A percentile compares a stretch with the other conserved stretches of the same genome.
These are phyloP conservation scores for Metarhizium guizhouense DNA, from an alignment of 2,329 filamentous ascomycete genomes.

Conservation along the genomic window DNA sequence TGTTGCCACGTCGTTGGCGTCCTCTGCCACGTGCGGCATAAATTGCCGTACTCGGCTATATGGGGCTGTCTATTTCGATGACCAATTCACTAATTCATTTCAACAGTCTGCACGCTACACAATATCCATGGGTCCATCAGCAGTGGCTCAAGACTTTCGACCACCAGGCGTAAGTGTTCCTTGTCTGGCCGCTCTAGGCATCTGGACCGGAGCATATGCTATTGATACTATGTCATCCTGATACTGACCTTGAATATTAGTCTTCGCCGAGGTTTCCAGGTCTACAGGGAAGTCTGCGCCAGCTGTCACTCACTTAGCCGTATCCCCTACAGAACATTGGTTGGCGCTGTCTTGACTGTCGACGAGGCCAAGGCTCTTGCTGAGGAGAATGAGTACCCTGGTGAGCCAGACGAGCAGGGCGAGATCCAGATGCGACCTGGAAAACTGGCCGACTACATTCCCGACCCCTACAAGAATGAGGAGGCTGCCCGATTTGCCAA, in stretches of 20 bases:
- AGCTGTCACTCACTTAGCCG: slow-evolving; percentile 94
- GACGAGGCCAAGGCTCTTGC: slow-evolving; percentile 96
- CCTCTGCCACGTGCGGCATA: slow-evolving; percentile 22
- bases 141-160: slow-evolving; percentile 95
- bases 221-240: not conserved
- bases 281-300: slow-evolving; percentile 97
- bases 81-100: slow-evolving; percentile 18
- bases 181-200: not conserved
- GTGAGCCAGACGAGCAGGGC: slow-evolving; percentile 94
- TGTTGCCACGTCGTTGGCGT: not conserved
- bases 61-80: slow-evolving; percentile 1
- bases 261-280: slow-evolving; percentile 97
- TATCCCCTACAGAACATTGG: slow-evolving; percentile 86
- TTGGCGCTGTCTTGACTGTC: slow-evolving; percentile 87
- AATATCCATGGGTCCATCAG: slow-evolving; percentile 93
- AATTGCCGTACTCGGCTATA: slow-evolving; percentile 14
- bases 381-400: slow-evolving; percentile 98
- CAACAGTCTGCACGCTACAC: slow-evolving; percentile 74
- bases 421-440: slow-evolving; percentile 97
- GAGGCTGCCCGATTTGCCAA: slow-evolving; percentile 96
- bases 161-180: slow-evolving; percentile 72
- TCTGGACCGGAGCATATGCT: slow-evolving; percentile 13
- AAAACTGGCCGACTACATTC: slow-evolving; percentile 97
- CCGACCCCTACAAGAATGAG: slow-evolving; percentile 94
- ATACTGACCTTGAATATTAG: slow-evolving; percentile 33